Evolutionary conservation across 257 asterid species (phyloP), one percentile per base, ranked within the genome.

Genomic region (Prunella vulgaris): DNA sequence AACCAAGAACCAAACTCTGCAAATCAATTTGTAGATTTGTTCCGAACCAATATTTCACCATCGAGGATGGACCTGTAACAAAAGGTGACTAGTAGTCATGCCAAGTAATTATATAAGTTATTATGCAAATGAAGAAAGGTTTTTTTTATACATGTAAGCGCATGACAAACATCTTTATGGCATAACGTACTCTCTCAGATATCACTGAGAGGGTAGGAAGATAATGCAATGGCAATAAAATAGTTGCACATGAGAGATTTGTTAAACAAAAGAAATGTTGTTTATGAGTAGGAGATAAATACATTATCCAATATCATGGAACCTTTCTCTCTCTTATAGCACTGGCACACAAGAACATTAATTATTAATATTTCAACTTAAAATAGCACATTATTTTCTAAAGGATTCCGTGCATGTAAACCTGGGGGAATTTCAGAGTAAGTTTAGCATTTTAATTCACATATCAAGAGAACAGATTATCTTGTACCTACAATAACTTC

Each of bases 31-130:
- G 82, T 60, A 35, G 90, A 86, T 76, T 81, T 81, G 79, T 93
- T 96, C 96, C 99, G 90, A 56, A 90, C 97, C 83, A 91, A 76
- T 97, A 93, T 93, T 79, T 93, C 99, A 67, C 99, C 97, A 70
- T 93, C 99, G 66, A 93, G 96, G 81, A 93, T 93, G 80, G 97
- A 93, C 80, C 99, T 93, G 78, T 74, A 60, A 32, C 14, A 81
- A 56, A 76, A 33, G 64, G 69, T 12, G 37, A 33, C 22, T 70
- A 33, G 68, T 35, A 63, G 59, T 64, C 33, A 61, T 24, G 44
- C 62, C 71, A 69, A 60, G 71, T 12, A 70, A 53, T 48, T 68
- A 38, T 40, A 80, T 60, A 27, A 51, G 66, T 68, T 4, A 46
- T 15, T 58, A 42, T 53, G 68, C 37, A 37, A 56, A 67, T 25